Evolutionary conservation across 495 filamentous ascomycete species (phyloP), one percentile per base, ranked within the genome.

Genomic region (Penicillium soppii): DNA sequence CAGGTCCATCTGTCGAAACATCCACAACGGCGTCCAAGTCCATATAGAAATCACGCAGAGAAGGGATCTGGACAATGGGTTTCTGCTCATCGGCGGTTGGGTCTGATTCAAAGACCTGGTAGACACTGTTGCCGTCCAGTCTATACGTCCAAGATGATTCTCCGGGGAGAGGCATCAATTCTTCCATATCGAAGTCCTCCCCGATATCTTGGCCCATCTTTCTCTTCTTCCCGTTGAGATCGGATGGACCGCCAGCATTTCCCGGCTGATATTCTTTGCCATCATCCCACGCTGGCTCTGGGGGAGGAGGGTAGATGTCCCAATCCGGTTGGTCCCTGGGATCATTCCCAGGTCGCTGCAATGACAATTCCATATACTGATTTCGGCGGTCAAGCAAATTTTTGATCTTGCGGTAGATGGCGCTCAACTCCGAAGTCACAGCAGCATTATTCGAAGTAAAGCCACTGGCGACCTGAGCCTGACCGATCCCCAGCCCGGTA

Each of bases 201-300:
- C 94, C 94, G 57, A 97, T 90, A 54, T 96, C 82, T 54, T 94
- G 81, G 5, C 95, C 95, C 52, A 88, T 86, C 63, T 98, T 98
- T 48, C 94, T 81, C 56, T 73, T 86, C 65, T 76, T 84, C 7
- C 64, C 56, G 2, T 55, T 53, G 7, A 56, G 23, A 33, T 69
- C 66, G 8, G 56, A 45, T 7, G 57, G 52, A 13, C 56, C 55
- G 2, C 61, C 52, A 10, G 45, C 54, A 36, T 47, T 53, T 8
- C 39, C 56, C 0, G 58, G 53, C 16, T 63, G 60, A 15, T 72
- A 66, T 53, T 80, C 80, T 36, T 83, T 83, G 22, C 85, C 84
- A 44, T 85, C 84, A 57, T 88, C 79, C 94, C 94, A 97, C 0
- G 86, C 89, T 8, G 94, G 92, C 54, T 91, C 89, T 15, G 92